phyloP scores from a whole-genome alignment of 2,329 filamentous ascomycete species.

The Monosporascus sp. region DNA sequence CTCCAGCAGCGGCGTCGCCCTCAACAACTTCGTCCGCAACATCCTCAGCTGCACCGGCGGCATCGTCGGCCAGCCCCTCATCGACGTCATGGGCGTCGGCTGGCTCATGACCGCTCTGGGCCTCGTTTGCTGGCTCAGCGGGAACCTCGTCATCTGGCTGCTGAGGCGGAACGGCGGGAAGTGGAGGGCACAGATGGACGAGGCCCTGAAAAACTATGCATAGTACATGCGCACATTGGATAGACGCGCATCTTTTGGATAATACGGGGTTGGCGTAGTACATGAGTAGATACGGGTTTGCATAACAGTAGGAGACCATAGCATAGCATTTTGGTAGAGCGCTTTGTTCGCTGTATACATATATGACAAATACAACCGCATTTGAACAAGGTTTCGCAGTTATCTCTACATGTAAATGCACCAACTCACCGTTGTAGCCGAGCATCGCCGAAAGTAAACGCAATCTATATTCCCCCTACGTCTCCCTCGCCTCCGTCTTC shows the following conservation, averaged over 20 bases:
- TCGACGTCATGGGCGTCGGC: conserved; percentile 65
- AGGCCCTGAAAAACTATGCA: conserved; percentile 24
- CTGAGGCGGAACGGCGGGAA: conserved; percentile 55
- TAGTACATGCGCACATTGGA: not conserved
- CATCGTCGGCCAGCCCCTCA: conserved; percentile 65
- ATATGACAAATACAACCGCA: not conserved
- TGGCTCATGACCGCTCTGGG: conserved; percentile 64
- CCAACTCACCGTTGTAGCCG: no score
- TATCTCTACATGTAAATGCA: no score
- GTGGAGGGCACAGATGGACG: conserved; percentile 63
- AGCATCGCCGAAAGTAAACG: no score
- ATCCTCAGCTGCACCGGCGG: conserved; percentile 70
- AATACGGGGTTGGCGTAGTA: not conserved
- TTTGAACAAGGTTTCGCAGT: no score
- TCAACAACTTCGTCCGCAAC: conserved; percentile 79
- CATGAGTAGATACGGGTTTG: no score
- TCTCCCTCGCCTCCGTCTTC: not conserved
- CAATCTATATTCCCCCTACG: no score
- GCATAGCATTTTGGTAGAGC: no score
- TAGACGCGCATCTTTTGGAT: not conserved
- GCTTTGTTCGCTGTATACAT: no score
- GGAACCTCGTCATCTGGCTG: conserved; percentile 52
- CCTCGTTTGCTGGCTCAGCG: conserved; percentile 50
- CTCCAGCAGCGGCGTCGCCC: conserved; percentile 67
- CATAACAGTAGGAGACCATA: not conserved